Percentiles rank a stretch among this genome's conserved stretches.
These are phyloP conservation scores for Hypoxylon intermedium DNA, from an alignment of 495 filamentous ascomycete species.

Conservation along the genomic window DNA sequence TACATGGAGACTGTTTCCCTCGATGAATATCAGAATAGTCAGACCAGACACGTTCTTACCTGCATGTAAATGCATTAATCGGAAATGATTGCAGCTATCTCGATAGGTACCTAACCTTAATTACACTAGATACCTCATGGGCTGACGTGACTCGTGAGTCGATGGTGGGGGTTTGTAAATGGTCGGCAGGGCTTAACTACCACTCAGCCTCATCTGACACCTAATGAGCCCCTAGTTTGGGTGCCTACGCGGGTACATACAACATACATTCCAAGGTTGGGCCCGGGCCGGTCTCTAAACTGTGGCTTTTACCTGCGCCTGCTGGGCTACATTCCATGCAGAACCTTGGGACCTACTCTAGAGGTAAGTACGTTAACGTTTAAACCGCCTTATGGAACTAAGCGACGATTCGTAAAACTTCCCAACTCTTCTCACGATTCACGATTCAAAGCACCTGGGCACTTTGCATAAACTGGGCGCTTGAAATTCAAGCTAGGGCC, in stretches of 20 bases:
- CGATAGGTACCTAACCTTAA: too few species aligned
- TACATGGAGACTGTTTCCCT: neutral
- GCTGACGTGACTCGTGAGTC: neutral
- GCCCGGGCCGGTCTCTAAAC: conserved; percentile 11
- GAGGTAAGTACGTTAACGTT: too few species aligned
- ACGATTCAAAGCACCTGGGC: too few species aligned
- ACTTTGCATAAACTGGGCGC: conserved; percentile 4
- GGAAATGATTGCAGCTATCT: neutral
- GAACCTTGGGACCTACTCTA: too few species aligned
- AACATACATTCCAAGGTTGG: too few species aligned
- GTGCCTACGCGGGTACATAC: conserved; percentile 15
- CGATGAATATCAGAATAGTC: neutral
- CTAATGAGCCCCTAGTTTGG: conserved; percentile 2
- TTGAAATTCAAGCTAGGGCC: too few species aligned
- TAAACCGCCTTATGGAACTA: neutral
- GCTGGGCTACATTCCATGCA: too few species aligned
- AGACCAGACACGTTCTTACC: too few species aligned
- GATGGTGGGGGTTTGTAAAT: conserved; percentile 8
- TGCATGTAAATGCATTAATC: neutral
- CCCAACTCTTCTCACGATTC: neutral
- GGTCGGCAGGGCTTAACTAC: conserved; percentile 5
- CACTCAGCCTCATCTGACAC: conserved; percentile 26
- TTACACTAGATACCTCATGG: neutral
- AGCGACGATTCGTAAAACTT: neutral
- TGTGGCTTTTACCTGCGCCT: conserved; percentile 15